Base-by-base conservation (phyloP, 345 rosid genomes). In the Leavenworthia alabamica region DNA sequence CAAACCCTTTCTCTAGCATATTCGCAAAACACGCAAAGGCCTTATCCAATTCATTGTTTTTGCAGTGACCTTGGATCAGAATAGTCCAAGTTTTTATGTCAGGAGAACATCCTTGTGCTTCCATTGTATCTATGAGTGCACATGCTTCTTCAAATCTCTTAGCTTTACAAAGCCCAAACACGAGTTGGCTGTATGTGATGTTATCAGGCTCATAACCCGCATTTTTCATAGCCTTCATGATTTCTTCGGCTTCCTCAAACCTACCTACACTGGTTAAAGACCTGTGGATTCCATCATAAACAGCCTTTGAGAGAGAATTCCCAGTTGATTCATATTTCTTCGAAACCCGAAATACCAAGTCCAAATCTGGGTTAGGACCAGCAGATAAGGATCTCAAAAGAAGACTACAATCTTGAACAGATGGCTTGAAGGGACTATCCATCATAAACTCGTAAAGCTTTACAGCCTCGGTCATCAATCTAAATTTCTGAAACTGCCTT, bases 51-150 rank as follows among this genome's bases (percentile, higher is more conserved):
- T 83, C 78, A 36, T 73, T 67, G 63, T 85, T 86, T 56, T 40
- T 79, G 74, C 86, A 91, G 54, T 79, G 88, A 36, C 95, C 95
- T 72, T 86, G 84, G 66, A 88, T 91, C 77, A 91, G 80, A 68
- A 86, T 81, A 31, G 98, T 91, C 98, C 98, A 91, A 4, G 90
- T 91, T 70, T 77, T 88, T 52, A 86, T 72, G 54, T 88, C 98
- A 0, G 95, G 87, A 36, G 37, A 24, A 26, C 95, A 86, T 20
- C 87, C 85, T 13, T 68, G 46, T 20, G 67, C 79, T 71, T 83
- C 95, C 95, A 88, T 88, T 36, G 76, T 78, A 77, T 82, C 81
- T 13, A 88, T 42, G 49, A 88, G 72, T 36, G 71, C 61, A 16
- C 77, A 66, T 10, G 96, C 96, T 74, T 88, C 92, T 27, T 86